These are phyloP conservation scores for Suillus alpinus DNA, from an alignment of 768 basidiomycete species.

Conservation along the genomic window DNA sequence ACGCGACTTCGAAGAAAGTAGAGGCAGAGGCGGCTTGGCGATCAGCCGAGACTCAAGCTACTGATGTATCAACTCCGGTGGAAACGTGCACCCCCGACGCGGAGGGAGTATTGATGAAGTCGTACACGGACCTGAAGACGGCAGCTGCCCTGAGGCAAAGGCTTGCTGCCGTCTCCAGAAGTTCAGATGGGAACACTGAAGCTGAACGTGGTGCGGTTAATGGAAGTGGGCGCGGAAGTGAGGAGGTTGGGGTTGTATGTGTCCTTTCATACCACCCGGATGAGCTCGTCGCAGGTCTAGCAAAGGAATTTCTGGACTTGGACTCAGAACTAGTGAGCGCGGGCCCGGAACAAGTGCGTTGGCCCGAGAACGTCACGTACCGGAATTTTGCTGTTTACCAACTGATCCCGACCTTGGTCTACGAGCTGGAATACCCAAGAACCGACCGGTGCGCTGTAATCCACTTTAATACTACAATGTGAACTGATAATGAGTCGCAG, in stretches of 20 bases:
- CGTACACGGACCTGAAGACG: constrained; percentile 52
- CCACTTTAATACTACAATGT: neutral
- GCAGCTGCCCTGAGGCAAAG: constrained; percentile 57
- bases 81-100: constrained; percentile 41
- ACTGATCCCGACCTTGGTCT: constrained; percentile 88
- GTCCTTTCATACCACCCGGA: constrained; percentile 64
- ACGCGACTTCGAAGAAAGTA: constrained; percentile 38
- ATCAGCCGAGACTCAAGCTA: constrained; percentile 23
- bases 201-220: constrained; percentile 3
- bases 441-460: constrained; percentile 63
- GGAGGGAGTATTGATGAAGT: constrained; percentile 42
- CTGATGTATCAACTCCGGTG: constrained; percentile 25
- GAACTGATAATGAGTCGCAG: constrained; percentile 13
- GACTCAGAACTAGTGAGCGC: constrained; percentile 71
- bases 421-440: constrained; percentile 94
- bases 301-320: constrained; percentile 73
- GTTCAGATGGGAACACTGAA: neutral
- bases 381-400: constrained; percentile 84
- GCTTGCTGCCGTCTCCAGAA: constrained; percentile 36
- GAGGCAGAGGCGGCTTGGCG: constrained; percentile 18
- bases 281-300: constrained; percentile 59
- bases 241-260: constrained; percentile 30
- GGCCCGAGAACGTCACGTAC: constrained; percentile 83
- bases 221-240: constrained; percentile 4
- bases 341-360: constrained; percentile 66